Base-by-base conservation (phyloP, 495 filamentous ascomycete genomes). In the Alectoria sarmentosa region DNA sequence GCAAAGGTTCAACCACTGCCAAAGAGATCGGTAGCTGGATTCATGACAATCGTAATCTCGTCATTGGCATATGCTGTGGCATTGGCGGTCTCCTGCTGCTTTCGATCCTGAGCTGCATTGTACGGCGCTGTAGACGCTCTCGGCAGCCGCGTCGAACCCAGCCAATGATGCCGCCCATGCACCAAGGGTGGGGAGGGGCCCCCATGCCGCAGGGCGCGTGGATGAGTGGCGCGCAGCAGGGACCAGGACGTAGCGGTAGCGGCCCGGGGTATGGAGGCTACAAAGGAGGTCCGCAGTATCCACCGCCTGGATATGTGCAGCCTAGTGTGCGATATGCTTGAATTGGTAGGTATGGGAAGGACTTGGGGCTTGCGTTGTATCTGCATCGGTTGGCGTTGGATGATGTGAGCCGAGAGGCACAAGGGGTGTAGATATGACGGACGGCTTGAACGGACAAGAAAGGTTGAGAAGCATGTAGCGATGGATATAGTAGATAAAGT, bases 1-100 rank as follows among this genome's bases (percentile, higher is more conserved):
- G 90, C 74, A 73, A 79, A 69, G 90, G 89, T 44, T 79, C 84
- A 9, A 82, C 78, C 21, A 77, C 85, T 0, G 75, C 77, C 52
- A 83, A 85, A 69, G 81, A 86, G 69, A 83, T 89, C 38, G 75
- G 76, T 63, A 80, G 75, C 67, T 93, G 88, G 86, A 82, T 95
- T 70, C 72, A 77, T 17, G 74, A 86, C 60, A 88, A 93, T 75
- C 87, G 86, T 75, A 80, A 82, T 46, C 82, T 93, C 46, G 85
- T 91, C 28, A 92, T 92, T 65, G 90, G 87, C n/a, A 77, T 95
- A 26, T 82, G 77, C 11, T 76, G 78, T 38, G 87, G 83, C 13
- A 81, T 92, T 38, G 90, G 90, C 34, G 82, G 80, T 9, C 75
- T 93, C 6, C 69, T 95, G 6, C 66, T 91, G 7, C 71, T 93